These are phyloP conservation scores for Beauveria australis DNA, from an alignment of 2,329 filamentous ascomycete species.

Conservation along the genomic window DNA sequence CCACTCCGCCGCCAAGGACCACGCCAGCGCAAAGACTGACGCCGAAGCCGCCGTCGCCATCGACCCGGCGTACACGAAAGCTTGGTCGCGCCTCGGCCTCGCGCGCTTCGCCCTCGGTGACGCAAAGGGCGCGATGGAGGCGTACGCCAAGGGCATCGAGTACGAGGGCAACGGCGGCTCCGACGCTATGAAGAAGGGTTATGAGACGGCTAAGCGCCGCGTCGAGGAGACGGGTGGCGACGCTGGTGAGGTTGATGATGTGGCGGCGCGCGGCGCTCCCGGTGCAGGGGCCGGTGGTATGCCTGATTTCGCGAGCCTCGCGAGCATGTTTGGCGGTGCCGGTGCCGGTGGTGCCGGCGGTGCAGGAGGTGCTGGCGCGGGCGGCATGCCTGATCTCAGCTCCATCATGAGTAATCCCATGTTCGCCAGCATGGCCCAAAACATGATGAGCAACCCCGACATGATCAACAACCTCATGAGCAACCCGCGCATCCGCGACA, in stretches of 20 bases:
- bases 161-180: conserved; percentile 89
- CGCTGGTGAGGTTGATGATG: conserved; percentile 24
- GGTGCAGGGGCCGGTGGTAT: conserved; percentile 49
- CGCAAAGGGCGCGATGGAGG: conserved; percentile 85
- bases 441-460: conserved; percentile 92
- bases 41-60: conserved; percentile 83
- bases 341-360: conserved; percentile 52
- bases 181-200: conserved; percentile 96
- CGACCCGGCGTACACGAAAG: conserved; percentile 93
- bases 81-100: conserved; percentile 87
- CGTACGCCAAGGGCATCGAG: conserved; percentile 87
- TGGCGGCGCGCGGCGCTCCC: conserved; percentile 43
- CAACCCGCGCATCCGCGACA: conserved; percentile 80
- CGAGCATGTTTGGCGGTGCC: conserved; percentile 62
- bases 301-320: conserved; percentile 63
- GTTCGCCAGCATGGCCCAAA: conserved; percentile 96
- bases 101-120: conserved; percentile 89
- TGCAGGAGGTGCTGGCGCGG: conserved; percentile 52
- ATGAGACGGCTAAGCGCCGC: conserved; percentile 82
- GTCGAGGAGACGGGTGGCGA: conserved; percentile 64
- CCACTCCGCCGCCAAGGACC: conserved; percentile 75
- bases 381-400: conserved; percentile 80
- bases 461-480: conserved; percentile 88
- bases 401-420: conserved; percentile 96
- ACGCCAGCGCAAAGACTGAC: conserved; percentile 75